Evolutionary conservation across 257 asterid species (phyloP).

Genomic region (Parsonsia alboflavescens): DNA sequence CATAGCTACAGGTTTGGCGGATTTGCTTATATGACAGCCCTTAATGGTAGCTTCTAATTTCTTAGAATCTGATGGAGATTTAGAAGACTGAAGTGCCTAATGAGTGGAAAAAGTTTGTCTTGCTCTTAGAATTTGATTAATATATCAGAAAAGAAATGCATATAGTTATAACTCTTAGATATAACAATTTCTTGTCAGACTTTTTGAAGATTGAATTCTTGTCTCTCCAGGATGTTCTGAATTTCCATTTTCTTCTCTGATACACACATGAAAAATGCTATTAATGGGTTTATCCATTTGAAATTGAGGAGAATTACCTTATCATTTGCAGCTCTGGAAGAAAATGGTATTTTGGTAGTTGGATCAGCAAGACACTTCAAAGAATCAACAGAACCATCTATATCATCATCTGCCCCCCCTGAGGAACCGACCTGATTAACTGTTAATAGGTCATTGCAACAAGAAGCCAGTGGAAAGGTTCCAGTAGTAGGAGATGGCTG

Average conservation of each 20-base stretch:
- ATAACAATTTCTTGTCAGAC: neutral
- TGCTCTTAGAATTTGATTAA: neutral
- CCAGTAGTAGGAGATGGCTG: slow-evolving; percentile 74
- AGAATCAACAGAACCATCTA: slow-evolving; percentile 3
- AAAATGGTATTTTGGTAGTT: neutral
- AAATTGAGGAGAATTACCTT: slow-evolving; percentile 16
- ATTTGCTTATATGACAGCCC: slow-evolving; percentile 11
- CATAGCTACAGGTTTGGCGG: slow-evolving; percentile 17
- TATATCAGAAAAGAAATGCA: neutral
- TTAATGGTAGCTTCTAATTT: slow-evolving; percentile 19
- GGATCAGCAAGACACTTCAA: slow-evolving; percentile 14
- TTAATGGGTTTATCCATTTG: no score
- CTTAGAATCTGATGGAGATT: slow-evolving; percentile 17
- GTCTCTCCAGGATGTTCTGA: neutral
- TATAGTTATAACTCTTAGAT: neutral
- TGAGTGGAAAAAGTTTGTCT: neutral
- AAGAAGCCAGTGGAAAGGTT: slow-evolving; percentile 33
- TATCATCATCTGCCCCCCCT: slow-evolving; percentile 14
- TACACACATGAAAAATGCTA: no score
- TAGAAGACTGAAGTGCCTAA: slow-evolving; percentile 28
- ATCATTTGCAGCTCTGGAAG: neutral
- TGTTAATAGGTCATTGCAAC: slow-evolving; percentile 23
- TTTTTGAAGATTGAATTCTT: neutral
- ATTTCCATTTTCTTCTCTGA: neutral
- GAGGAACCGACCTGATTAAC: slow-evolving; percentile 18